phyloP scores from a whole-genome alignment of 305 asterid genomes.

The Ilex paraguariensis region DNA sequence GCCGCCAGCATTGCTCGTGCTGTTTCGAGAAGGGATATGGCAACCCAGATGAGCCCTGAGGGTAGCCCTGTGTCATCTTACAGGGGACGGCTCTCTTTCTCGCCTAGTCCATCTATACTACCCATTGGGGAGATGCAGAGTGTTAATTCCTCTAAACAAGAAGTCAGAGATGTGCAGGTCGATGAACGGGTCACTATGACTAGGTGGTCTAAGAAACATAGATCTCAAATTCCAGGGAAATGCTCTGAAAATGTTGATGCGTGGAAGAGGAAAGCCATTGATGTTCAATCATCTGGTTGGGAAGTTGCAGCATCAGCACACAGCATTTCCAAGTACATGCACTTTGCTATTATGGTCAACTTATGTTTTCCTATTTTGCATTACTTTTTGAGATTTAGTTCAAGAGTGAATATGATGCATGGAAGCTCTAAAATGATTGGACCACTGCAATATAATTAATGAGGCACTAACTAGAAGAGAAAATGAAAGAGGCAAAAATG shows the following conservation, averaged over 20 bases:
- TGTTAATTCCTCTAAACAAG: constrained; percentile 41
- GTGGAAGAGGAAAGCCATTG: constrained; percentile 66
- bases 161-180: constrained; percentile 64
- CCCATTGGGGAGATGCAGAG: constrained; percentile 51
- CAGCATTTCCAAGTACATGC: constrained; percentile 56
- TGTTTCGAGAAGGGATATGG: constrained; percentile 69
- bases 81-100: constrained; percentile 8
- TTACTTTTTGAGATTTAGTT: neutral
- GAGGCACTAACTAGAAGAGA: no score
- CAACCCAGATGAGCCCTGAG: constrained; percentile 72
- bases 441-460: no score
- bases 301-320: constrained; percentile 58
- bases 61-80: constrained; percentile 45
- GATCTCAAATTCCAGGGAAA: constrained; percentile 36
- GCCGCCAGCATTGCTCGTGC: constrained; percentile 51
- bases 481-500: no score
- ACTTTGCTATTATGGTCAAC: neutral
- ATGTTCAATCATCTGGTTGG: constrained; percentile 52
- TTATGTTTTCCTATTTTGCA: constrained; percentile 10
- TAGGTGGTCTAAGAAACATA: constrained; percentile 80
- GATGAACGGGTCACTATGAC: constrained; percentile 84
- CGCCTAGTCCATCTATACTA: constrained; percentile 12
- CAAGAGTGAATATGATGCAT: neutral
- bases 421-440: no score
- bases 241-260: constrained; percentile 45